Conservation (phyloP, 2,329 filamentous ascomycete genomes). For the Juglanconis oblonga region DNA sequence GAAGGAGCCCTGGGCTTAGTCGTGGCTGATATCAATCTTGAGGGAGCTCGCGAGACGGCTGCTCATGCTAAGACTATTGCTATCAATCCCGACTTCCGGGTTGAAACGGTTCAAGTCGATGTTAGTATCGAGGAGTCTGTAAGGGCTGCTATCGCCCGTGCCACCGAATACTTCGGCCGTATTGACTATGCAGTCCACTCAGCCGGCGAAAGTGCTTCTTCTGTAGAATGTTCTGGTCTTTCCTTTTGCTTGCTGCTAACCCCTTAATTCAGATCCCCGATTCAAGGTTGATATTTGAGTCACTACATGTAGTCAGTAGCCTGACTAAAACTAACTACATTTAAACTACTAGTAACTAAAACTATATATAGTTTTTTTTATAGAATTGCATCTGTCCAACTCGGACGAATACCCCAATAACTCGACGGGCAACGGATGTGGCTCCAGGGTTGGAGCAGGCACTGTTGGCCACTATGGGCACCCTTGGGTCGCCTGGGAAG, state of each 20-base stretch:
- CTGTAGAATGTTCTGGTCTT: no score
- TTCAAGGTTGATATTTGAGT: no score
- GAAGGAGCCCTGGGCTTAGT: neutral
- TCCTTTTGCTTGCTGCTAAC: neutral
- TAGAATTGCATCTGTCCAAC: slow-evolving; percentile 5
- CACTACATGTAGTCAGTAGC: no score
- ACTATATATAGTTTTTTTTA: no score
- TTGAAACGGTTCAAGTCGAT: slow-evolving; percentile 1
- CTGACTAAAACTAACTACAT: no score
- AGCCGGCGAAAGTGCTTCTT: slow-evolving; percentile 2
- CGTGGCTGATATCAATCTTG: slow-evolving; percentile 9
- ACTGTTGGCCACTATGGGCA: slow-evolving; percentile 1
- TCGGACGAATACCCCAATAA: slow-evolving; percentile 13
- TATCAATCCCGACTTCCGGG: neutral
- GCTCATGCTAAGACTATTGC: neutral
- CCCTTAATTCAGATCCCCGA: neutral
- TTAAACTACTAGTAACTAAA: no score
- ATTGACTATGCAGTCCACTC: slow-evolving; percentile 14
- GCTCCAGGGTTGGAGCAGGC: slow-evolving; percentile 11
- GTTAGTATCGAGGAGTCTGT: slow-evolving; percentile 1
- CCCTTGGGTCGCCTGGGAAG: slow-evolving; percentile 4
- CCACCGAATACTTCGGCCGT: neutral
- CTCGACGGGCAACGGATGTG: slow-evolving; percentile 6
- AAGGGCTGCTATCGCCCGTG: neutral
- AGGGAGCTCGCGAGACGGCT: neutral